Percentiles rank a stretch among this genome's conserved stretches.
phyloP scores from a whole-genome alignment of 2,329 filamentous ascomycete species.

The Hypoxylon sp. region DNA sequence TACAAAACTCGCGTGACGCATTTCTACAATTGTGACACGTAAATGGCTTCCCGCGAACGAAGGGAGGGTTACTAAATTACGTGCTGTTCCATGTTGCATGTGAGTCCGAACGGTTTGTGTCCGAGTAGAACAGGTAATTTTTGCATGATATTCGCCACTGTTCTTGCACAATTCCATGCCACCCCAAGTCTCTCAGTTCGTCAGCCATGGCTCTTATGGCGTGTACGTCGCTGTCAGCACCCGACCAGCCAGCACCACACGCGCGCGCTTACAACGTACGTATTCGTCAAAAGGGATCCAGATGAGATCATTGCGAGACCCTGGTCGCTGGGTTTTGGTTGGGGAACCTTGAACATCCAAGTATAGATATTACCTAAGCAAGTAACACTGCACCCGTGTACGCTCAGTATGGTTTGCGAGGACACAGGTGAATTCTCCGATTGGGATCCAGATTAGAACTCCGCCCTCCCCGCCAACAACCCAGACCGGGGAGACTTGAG shows the following conservation, averaged over 20 bases:
- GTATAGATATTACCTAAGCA: constrained; percentile 39
- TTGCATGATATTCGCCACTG: constrained; percentile 33
- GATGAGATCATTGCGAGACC: constrained; percentile 42
- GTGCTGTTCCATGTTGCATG: constrained; percentile 17
- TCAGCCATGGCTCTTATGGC: constrained; percentile 38
- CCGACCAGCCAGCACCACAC: constrained; percentile 14
- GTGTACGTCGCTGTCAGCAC: constrained; percentile 27
- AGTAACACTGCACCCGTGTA: constrained; percentile 25
- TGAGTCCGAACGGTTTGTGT: constrained; percentile 6
- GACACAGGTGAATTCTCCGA: constrained; percentile 42
- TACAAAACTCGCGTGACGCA: constrained; percentile 37
- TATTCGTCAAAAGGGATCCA: constrained; percentile 32
- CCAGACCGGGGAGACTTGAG: constrained; percentile 24
- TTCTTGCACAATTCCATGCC: constrained; percentile 33
- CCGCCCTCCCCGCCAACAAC: constrained; percentile 32
- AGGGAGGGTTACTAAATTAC: constrained; percentile 18
- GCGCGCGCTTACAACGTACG: constrained; percentile 32
- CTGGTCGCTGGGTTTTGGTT: constrained; percentile 25
- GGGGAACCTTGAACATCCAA: constrained; percentile 24
- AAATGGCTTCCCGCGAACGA: constrained; percentile 6
- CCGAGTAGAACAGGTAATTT: not conserved
- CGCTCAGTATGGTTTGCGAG: constrained; percentile 17
- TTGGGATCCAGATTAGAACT: constrained; percentile 33
- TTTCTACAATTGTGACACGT: constrained; percentile 30
- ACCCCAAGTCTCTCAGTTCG: constrained; percentile 26